Evolutionary conservation across 2,329 filamentous ascomycete genomes (phyloP).

Genomic region (Sporothrix brasiliensis): DNA sequence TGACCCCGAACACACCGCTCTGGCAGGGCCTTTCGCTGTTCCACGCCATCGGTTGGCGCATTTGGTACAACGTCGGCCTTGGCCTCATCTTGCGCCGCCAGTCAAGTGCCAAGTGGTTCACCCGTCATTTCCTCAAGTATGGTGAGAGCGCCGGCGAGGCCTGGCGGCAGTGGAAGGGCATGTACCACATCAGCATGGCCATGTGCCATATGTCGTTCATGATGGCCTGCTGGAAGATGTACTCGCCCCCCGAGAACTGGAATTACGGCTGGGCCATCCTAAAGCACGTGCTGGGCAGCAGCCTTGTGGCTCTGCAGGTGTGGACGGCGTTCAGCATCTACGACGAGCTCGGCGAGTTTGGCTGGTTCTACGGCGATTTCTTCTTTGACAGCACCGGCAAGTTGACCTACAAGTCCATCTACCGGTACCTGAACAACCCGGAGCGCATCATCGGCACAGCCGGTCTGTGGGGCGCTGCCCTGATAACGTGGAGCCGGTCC

Average conservation of each 20-base stretch:
- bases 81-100: slow-evolving; percentile 83
- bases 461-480: slow-evolving; percentile 90
- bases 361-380: slow-evolving; percentile 99
- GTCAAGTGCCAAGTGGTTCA: slow-evolving; percentile 91
- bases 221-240: slow-evolving; percentile 95
- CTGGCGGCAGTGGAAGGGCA: slow-evolving; percentile 96
- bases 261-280: slow-evolving; percentile 81
- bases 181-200: slow-evolving; percentile 89
- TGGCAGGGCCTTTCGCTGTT: slow-evolving; percentile 79
- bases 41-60: slow-evolving; percentile 79
- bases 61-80: slow-evolving; percentile 90
- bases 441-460: slow-evolving; percentile 92
- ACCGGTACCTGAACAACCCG: slow-evolving; percentile 96
- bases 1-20: slow-evolving; percentile 74
- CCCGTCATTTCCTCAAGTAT: slow-evolving; percentile 94
- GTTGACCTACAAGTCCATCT: slow-evolving; percentile 94
- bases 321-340: slow-evolving; percentile 95
- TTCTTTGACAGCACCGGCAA: slow-evolving; percentile 90
- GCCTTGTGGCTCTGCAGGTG: slow-evolving; percentile 80
- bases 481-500: slow-evolving; percentile 86
- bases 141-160: slow-evolving; percentile 88
- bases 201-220: slow-evolving; percentile 89
- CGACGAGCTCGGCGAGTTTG: slow-evolving; percentile 93
- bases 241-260: slow-evolving; percentile 84
- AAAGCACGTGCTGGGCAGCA: slow-evolving; percentile 80